Conservation (phyloP, 495 filamentous ascomycete genomes). For the Penicillium psychrofluorescens region DNA sequence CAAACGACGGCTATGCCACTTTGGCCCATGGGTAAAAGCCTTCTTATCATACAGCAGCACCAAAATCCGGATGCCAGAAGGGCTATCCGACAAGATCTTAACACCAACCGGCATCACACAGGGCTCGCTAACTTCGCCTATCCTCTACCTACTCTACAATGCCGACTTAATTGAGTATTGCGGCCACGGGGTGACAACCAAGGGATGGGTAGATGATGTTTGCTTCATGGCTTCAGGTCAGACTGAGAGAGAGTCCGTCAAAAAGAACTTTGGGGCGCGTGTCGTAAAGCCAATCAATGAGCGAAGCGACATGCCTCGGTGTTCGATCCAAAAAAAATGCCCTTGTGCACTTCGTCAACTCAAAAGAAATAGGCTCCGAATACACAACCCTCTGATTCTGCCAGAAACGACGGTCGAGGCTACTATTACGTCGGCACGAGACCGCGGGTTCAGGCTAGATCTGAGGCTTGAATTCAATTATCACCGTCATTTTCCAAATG, state of each 20-base stretch:
- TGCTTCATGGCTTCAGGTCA: not conserved
- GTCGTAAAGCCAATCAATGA: slow-evolving; percentile 3
- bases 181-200: not conserved
- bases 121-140: slow-evolving; percentile 13
- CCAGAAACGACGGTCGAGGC: not conserved
- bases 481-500: not conserved
- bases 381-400: not conserved
- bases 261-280: not conserved
- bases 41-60: slow-evolving; percentile 6
- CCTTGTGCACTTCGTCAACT: slow-evolving; percentile 9
- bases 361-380: not conserved
- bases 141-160: slow-evolving; percentile 19
- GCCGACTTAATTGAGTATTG: slow-evolving; percentile 5
- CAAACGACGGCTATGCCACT: slow-evolving; percentile 3
- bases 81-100: not conserved
- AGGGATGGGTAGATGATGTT: slow-evolving; percentile 12
- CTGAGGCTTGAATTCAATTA: not conserved
- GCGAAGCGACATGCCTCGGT: slow-evolving; percentile 5
- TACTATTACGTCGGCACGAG: not conserved
- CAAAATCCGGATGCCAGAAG: slow-evolving; percentile 5
- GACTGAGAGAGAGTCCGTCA: not conserved
- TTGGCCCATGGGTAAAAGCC: slow-evolving; percentile 2
- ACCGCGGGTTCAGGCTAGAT: slow-evolving; percentile 3
- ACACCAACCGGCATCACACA: slow-evolving; percentile 10
- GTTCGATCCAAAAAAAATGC: slow-evolving; percentile 8